phyloP scores from a whole-genome alignment of 345 rosid species.

The Corchorus capsularis region DNA sequence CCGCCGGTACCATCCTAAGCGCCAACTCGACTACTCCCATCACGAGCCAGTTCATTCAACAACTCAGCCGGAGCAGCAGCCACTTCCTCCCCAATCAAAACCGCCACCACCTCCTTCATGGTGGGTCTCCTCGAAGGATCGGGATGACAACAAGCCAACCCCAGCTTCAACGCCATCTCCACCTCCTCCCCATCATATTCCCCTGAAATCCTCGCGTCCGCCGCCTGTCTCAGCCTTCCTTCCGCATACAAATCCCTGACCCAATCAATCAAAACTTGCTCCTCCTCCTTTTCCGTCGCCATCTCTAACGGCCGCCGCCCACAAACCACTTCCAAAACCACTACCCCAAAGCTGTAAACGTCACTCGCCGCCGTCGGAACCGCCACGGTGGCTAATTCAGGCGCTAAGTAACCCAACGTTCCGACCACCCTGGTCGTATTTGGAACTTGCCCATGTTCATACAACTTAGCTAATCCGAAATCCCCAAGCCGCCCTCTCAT shows the following conservation, averaged over 20 bases:
- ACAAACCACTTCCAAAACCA: constrained; percentile 76
- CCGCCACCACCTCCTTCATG: constrained; percentile 69
- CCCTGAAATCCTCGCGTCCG: constrained; percentile 51
- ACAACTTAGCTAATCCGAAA: constrained; percentile 83
- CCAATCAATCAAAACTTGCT: constrained; percentile 63
- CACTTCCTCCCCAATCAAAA: constrained; percentile 48
- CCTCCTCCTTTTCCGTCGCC: constrained; percentile 54
- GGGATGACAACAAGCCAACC: constrained; percentile 87
- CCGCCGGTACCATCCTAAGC: not conserved
- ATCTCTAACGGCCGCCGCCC: constrained; percentile 72
- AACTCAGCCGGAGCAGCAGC: constrained; percentile 43
- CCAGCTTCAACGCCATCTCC: constrained; percentile 71
- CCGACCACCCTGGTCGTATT: constrained; percentile 87
- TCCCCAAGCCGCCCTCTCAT: constrained; percentile 88
- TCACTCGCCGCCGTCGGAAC: constrained; percentile 70
- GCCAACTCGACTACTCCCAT: constrained; percentile 18
- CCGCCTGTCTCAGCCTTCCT: constrained; percentile 58
- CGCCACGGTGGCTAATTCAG: constrained; percentile 62
- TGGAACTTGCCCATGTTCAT: constrained; percentile 71
- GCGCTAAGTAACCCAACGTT: constrained; percentile 84
- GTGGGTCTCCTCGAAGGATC: constrained; percentile 62
- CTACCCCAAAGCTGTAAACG: constrained; percentile 86
- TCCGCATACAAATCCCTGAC: constrained; percentile 61
- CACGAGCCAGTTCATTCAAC: constrained; percentile 36
- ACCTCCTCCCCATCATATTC: constrained; percentile 58